These are phyloP conservation scores for Boeremia lycopersici DNA, from an alignment of 2,329 filamentous ascomycete species.

Conservation along the genomic window DNA sequence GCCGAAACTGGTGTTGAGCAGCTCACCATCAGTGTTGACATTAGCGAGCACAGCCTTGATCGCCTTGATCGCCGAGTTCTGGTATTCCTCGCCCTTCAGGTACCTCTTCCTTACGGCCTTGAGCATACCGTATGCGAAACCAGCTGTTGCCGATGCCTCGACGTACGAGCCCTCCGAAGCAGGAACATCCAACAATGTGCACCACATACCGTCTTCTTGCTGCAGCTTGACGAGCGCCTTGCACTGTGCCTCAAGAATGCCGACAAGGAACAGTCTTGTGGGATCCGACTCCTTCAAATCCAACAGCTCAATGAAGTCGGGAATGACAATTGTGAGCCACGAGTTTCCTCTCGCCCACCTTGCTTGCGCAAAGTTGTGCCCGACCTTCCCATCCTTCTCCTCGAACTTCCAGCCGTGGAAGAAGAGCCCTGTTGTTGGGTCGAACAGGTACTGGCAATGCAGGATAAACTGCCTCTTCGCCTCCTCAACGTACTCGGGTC, in stretches of 20 bases:
- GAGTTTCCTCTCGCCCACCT: constrained; percentile 67
- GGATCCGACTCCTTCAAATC: constrained; percentile 65
- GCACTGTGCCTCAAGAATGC: constrained; percentile 72
- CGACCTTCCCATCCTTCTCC: constrained; percentile 59
- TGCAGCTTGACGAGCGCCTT: constrained; percentile 68
- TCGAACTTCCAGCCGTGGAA: constrained; percentile 85
- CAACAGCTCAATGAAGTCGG: constrained; percentile 77
- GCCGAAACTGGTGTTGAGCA: constrained; percentile 77
- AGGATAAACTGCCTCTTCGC: constrained; percentile 78
- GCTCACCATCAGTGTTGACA: constrained; percentile 70
- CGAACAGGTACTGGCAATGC: constrained; percentile 79
- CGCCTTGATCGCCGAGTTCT: constrained; percentile 67
- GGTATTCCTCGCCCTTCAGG: constrained; percentile 64
- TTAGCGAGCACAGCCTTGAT: constrained; percentile 70
- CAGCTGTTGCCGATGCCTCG: constrained; percentile 78
- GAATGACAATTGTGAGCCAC: constrained; percentile 84
- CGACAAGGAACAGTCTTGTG: constrained; percentile 64
- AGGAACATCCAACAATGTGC: constrained; percentile 73
- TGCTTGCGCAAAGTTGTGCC: constrained; percentile 63
- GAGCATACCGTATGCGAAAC: constrained; percentile 80
- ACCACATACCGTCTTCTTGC: constrained; percentile 69
- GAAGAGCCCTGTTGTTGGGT: constrained; percentile 73
- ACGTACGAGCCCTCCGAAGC: constrained; percentile 72
- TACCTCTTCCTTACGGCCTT: constrained; percentile 75
- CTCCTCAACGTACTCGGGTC: constrained; percentile 76